Evolutionary conservation across 352 stramenopile species (phyloP), one percentile per base, ranked within the genome.

Genomic region (Phytophthora hybrid): DNA sequence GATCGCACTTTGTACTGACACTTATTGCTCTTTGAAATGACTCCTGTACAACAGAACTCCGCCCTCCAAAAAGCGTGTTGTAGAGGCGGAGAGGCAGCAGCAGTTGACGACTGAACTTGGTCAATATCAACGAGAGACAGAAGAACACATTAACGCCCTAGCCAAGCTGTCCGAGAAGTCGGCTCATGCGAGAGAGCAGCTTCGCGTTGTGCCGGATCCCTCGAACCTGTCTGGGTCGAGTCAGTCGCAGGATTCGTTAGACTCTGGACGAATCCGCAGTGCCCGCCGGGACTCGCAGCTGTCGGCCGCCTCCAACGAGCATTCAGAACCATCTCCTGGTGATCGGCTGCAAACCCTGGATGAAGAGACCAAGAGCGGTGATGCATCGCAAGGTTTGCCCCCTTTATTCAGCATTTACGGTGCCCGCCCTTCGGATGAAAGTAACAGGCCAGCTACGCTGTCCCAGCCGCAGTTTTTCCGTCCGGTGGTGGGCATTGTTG

Each of bases 241-340:
- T 52, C 70, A 79, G 21, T 81, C 75, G 1, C 75, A 79, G 67
- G 75, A 81, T 32, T 81, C 71, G 19, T 69, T 76, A 10, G 71
- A 78, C 34, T 31, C 39, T 19, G 69, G 44, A 18, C 39, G 52
- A 18, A 23, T 70, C 19, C 64, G 37, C n/a, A 66, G 10, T 5
- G 23, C 32, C 59, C 71, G 54, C 9, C 60, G 65, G 2, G 55
- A 21, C 34, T 80, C 68, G 34, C 70, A 78, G 58, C 21, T 69
- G n/a, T 81, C 71, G 18, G 56, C 13, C 39, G 37, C 49, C 5
- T 78, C 67, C 0, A 78, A 74, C 16, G 67, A 78, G 26, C 52
- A 82, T 37, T 78, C 78, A 5, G 62, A 74, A 19, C 64, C 67
- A 34, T 81, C 75, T 23, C 75, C 75, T 5, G 39, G 32, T 31